Evolutionary conservation across 306 rosid species (phyloP), one percentile per base, ranked within the genome.

Genomic region (Quercus glauca): DNA sequence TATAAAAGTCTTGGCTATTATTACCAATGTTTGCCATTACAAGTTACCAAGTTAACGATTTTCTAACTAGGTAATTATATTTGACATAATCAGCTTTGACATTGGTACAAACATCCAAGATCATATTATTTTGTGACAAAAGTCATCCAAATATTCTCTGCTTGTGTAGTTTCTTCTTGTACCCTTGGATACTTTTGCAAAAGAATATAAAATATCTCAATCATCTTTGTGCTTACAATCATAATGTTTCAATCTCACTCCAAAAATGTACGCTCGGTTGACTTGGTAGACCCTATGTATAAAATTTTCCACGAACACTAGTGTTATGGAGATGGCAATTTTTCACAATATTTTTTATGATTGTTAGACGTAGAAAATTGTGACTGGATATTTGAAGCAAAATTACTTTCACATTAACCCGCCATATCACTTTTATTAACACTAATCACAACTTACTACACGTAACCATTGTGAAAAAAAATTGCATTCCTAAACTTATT

Each of bases 11-110:
- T 71, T 74, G 77, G 82, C 72, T 70, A 85, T 87, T 79, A 89
- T 89, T 78, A 59, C 87, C 56, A 73, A 35, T 85, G 87, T 83
- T 87, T 84, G 87, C 84, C 82, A 84, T 83, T 78, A 79, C 81
- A 85, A 83, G 78, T 79, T 81, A 83, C 76, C 75, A 28, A 57
- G 81, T 71, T 74, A 31, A 18, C 64, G 55, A 25, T 77, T 88
- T 83, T 83, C 87, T 71, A 76, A 73, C 71, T 20, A 58, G 73
- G 76, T 78, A 83, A 85, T 85, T 61, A 74, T 80, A 69, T 20
- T 61, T 69, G 71, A 58, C 60, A 79, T 83, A 21, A 76, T 79
- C 64, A 78, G 23, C 63, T 74, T 83, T 83, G 86, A 78, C 83
- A 85, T 69, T 81, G 18, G 57, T 11, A 69, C 73, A 78, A 55